Conservation (phyloP, 1,284 basidiomycete species). For the Vanrija sp. region DNA sequence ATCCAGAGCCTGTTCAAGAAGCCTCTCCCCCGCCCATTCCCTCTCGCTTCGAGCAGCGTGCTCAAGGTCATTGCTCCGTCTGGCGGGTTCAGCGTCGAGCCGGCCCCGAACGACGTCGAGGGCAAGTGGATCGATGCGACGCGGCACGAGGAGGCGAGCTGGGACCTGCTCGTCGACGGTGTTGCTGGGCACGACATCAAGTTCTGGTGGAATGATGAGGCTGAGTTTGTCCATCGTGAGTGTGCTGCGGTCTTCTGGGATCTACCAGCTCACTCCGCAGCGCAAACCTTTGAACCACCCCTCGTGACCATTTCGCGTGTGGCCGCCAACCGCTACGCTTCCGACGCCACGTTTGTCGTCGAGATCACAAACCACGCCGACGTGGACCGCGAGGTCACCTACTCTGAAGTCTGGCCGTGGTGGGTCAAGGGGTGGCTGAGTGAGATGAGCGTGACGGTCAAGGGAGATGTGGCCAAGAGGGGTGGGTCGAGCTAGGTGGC, state of each 20-base stretch:
- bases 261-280: background rate
- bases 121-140: slow-evolving; percentile 35
- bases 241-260: background rate
- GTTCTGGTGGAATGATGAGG: slow-evolving; percentile 50
- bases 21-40: slow-evolving; percentile 55
- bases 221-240: slow-evolving; percentile 48
- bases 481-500: background rate
- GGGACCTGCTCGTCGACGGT: slow-evolving; percentile 25
- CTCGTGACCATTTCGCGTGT: slow-evolving; percentile 66
- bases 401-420: slow-evolving; percentile 92
- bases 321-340: slow-evolving; percentile 71
- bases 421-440: slow-evolving; percentile 84
- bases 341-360: slow-evolving; percentile 66
- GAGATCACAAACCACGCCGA: slow-evolving; percentile 64
- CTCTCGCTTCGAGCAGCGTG: slow-evolving; percentile 57
- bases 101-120: background rate
- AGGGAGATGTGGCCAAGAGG: slow-evolving; percentile 23
- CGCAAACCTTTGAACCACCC: slow-evolving; percentile 37
- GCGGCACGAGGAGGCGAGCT: slow-evolving; percentile 26
- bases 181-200: slow-evolving; percentile 30
- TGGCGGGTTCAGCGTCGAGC: slow-evolving; percentile 11
- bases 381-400: slow-evolving; percentile 58
- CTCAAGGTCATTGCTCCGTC: slow-evolving; percentile 34
- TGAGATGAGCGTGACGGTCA: slow-evolving; percentile 59
- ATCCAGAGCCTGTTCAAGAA: slow-evolving; percentile 69